These are phyloP conservation scores for Lentinula edodes DNA, from an alignment of 768 basidiomycete genomes.

Conservation along the genomic window DNA sequence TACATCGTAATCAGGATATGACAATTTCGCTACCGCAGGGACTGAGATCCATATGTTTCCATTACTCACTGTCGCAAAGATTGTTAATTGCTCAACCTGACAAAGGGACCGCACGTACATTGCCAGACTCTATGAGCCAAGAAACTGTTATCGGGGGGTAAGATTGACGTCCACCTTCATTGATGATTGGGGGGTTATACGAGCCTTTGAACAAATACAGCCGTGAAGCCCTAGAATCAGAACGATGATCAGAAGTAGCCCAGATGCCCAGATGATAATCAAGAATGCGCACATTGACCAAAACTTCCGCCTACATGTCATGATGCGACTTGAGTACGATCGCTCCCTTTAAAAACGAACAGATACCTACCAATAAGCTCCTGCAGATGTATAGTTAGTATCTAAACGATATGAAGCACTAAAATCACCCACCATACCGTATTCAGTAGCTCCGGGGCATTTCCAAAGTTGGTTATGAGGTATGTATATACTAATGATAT, in stretches of 20 bases:
- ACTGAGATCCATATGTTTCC: conserved; percentile 25
- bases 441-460: conserved; percentile 18
- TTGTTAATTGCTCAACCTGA: not conserved
- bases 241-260: not conserved
- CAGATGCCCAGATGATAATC: not conserved
- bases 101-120: conserved; percentile 22
- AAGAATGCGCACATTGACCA: conserved; percentile 35
- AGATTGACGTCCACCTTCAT: not conserved
- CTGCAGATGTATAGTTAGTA: conserved; percentile 13
- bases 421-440: conserved; percentile 35
- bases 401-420: not conserved
- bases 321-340: not conserved
- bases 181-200: not conserved
- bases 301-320: conserved; percentile 33
- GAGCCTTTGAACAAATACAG: conserved; percentile 45
- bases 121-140: conserved; percentile 29
- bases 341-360: not conserved
- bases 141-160: not conserved
- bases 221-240: conserved; percentile 32
- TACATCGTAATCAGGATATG: not conserved
- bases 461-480: conserved; percentile 34
- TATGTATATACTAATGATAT: conserved; percentile 35
- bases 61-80: conserved; percentile 31
- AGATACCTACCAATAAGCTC: conserved; percentile 28
- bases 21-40: conserved; percentile 22